Conservation (phyloP, 805 yeast species). For the Suhomyces kilbournensis region DNA sequence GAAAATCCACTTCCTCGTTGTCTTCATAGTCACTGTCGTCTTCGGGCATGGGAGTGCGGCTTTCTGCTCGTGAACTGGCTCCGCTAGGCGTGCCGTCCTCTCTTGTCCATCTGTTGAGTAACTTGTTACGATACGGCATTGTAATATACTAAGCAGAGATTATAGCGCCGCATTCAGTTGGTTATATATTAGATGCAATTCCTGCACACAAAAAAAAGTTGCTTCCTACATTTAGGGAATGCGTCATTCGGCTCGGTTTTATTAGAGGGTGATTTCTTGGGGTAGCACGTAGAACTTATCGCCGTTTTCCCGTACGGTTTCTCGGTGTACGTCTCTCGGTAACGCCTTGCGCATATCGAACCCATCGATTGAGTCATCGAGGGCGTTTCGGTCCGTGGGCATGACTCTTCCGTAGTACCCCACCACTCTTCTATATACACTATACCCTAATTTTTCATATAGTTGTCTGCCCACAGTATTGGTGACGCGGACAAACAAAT, state of each 20-base stretch:
- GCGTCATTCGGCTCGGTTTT: not conserved
- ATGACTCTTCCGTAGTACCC: conserved; percentile 72
- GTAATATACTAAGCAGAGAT: not conserved
- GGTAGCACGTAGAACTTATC: conserved; percentile 60
- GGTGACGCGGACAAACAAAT: conserved; percentile 86
- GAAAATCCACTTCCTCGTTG: conserved; percentile 13
- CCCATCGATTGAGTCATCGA: conserved; percentile 76
- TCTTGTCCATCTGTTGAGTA: conserved; percentile 5
- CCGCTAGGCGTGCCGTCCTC: conserved; percentile 12
- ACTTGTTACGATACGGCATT: conserved; percentile 3
- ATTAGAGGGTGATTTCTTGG: conserved; percentile 46
- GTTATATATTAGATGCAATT: not conserved
- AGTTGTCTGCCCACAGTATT: conserved; percentile 75
- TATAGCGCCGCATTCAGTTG: not conserved
- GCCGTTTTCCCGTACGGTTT: conserved; percentile 61
- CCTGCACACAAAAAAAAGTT: not conserved
- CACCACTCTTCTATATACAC: conserved; percentile 80
- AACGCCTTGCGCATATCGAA: conserved; percentile 78
- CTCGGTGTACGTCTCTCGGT: conserved; percentile 51
- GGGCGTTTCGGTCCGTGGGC: conserved; percentile 45
- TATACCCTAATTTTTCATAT: conserved; percentile 84
- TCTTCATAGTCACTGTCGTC: conserved; percentile 17
- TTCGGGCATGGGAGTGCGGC: conserved; percentile 13
- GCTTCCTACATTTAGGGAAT: not conserved
- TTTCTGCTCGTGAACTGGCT: conserved; percentile 11